A percentile compares a stretch with the other conserved stretches of the same genome.
These are phyloP conservation scores for Umbelopsis sp. DNA, from an alignment of 192 early-diverging fungal genomes.

Conservation along the genomic window DNA sequence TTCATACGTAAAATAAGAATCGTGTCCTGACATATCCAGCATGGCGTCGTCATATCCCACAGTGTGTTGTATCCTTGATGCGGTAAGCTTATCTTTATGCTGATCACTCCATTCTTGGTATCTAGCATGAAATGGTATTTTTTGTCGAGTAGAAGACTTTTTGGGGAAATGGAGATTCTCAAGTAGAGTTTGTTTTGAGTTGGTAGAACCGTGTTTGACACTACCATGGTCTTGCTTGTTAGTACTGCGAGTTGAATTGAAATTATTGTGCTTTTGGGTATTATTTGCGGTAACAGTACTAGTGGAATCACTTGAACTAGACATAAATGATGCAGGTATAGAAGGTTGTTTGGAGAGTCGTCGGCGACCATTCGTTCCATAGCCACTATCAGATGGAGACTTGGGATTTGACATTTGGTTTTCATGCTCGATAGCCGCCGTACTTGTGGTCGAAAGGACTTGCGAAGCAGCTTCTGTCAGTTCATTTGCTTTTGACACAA, in stretches of 20 bases:
- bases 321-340: conserved; percentile 5
- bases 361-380: conserved; percentile 2
- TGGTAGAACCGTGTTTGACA: neutral
- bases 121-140: conserved; percentile 28
- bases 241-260: neutral
- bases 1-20: neutral
- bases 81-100: neutral
- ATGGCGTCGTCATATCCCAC: neutral
- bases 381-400: neutral
- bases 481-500: neutral
- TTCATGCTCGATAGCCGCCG: neutral
- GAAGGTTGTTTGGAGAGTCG: conserved; percentile 1
- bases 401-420: neutral
- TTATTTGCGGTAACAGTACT: neutral
- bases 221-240: neutral
- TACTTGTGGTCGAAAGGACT: neutral
- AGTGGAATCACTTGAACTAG: neutral
- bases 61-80: neutral
- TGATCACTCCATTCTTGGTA: conserved; percentile 34
- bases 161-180: conserved; percentile 19
- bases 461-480: conserved; percentile 5
- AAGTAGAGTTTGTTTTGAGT: neutral
- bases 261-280: neutral
- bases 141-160: conserved; percentile 16
- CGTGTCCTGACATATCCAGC: neutral